These are phyloP conservation scores for Rhodotorula babjevae DNA, from an alignment of 768 basidiomycete genomes.

Conservation along the genomic window DNA sequence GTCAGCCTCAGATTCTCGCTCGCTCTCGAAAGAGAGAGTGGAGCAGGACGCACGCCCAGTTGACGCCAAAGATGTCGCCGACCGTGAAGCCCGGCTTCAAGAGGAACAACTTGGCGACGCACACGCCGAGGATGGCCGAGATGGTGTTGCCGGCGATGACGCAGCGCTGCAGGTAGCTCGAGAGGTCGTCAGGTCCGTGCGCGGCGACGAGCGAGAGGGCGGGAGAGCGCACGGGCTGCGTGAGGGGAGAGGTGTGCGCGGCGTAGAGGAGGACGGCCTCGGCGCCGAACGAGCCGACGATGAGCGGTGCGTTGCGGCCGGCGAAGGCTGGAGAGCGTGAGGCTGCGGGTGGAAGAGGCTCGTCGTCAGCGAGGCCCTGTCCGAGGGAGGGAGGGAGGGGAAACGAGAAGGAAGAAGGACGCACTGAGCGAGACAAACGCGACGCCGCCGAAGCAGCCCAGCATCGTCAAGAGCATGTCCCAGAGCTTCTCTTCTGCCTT, in stretches of 20 bases:
- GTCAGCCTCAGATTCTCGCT: neutral
- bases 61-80: slow-evolving; percentile 10
- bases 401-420: neutral
- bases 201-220: neutral
- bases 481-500: slow-evolving; percentile 3
- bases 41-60: slow-evolving; percentile 18
- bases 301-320: slow-evolving; percentile 5
- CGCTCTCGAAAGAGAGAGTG: too few relatives aligned
- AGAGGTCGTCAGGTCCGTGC: neutral
- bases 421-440: slow-evolving; percentile 6
- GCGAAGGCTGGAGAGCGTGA: slow-evolving; percentile 5
- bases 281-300: slow-evolving; percentile 24
- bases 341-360: neutral
- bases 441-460: slow-evolving; percentile 19
- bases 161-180: neutral
- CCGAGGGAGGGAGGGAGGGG: neutral
- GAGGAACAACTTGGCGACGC: slow-evolving; percentile 20
- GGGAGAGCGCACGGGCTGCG: slow-evolving; percentile 5
- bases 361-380: too few relatives aligned
- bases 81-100: slow-evolving; percentile 9
- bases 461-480: slow-evolving; percentile 17
- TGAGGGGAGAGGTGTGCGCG: slow-evolving; percentile 10
- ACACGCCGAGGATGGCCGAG: slow-evolving; percentile 17
- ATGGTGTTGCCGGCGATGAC: slow-evolving; percentile 25
- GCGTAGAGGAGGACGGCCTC: slow-evolving; percentile 32